These are phyloP conservation scores for Leishmania amazonensis DNA, from an alignment of 208 protist genomes.

Conservation along the genomic window DNA sequence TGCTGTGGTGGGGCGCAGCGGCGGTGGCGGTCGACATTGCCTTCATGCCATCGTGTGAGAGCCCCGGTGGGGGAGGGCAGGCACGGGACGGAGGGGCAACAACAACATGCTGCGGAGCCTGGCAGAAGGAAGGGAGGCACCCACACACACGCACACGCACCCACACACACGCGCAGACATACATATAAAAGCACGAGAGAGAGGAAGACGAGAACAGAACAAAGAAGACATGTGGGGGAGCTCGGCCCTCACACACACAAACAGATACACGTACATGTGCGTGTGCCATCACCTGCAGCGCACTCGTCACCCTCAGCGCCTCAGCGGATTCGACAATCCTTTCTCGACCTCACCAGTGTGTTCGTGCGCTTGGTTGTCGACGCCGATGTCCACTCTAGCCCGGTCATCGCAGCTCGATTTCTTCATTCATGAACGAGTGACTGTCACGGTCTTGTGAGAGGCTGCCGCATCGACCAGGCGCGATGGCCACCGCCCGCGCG, in stretches of 20 bases:
- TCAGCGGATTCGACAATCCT: not conserved
- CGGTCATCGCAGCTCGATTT: slow-evolving; percentile 24
- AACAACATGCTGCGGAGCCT: not conserved
- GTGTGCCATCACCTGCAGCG: not conserved
- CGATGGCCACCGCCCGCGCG: slow-evolving; percentile 1
- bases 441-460: slow-evolving; percentile 9
- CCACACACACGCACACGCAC: not conserved
- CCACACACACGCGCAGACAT: not conserved
- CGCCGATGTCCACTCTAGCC: not conserved
- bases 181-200: not conserved
- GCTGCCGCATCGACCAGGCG: slow-evolving; percentile 18
- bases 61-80: not conserved
- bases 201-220: not conserved
- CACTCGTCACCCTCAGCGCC: not conserved
- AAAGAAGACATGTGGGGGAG: not conserved
- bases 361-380: not conserved
- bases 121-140: not conserved
- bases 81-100: not conserved
- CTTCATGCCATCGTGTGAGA: not conserved
- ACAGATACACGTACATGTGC: not conserved
- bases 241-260: not conserved
- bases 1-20: not conserved
- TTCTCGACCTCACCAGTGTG: not conserved
- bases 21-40: not conserved
- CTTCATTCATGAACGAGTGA: slow-evolving; percentile 15